A percentile compares a stretch with the other conserved stretches of the same genome.
Evolutionary conservation across 2,329 filamentous ascomycete species (phyloP).

Genomic region (Plectosphaerella cucumerina): DNA sequence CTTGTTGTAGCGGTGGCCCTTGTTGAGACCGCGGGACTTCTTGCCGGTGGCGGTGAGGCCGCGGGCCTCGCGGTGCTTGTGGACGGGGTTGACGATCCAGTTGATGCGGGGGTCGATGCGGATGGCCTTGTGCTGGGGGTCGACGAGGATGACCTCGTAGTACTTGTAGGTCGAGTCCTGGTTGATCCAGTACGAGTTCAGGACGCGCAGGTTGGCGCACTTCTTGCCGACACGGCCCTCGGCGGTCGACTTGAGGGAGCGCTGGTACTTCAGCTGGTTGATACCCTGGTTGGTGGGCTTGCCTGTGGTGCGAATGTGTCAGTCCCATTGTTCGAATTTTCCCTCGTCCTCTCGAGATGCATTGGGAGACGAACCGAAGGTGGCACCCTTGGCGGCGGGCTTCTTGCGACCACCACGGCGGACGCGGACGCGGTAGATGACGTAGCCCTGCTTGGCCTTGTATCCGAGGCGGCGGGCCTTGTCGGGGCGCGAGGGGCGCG

Average conservation of each 20-base stretch:
- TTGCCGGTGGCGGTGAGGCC: constrained; percentile 98
- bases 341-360: neutral
- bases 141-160: constrained; percentile 99
- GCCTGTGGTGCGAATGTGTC: constrained; percentile 51
- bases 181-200: constrained; percentile 99
- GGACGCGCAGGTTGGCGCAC: constrained; percentile 97
- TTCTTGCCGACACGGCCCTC: constrained; percentile 99
- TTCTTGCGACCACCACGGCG: constrained; percentile 98
- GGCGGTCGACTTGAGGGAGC: constrained; percentile 93
- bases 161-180: constrained; percentile 99
- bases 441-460: constrained; percentile 99
- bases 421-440: constrained; percentile 99
- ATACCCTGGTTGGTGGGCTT: constrained; percentile 99
- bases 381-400: constrained; percentile 95
- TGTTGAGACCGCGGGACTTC: constrained; percentile 99
- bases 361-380: constrained; percentile 70
- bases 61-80: constrained; percentile 99
- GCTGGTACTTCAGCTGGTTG: constrained; percentile 99
- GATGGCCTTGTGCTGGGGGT: constrained; percentile 99
- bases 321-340: constrained; percentile 14
- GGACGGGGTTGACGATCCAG: constrained; percentile 99
- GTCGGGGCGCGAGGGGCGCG: constrained; percentile 95
- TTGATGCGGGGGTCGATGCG: constrained; percentile 98
- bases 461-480: constrained; percentile 99
- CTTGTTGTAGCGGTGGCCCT: constrained; percentile 99